Conservation (phyloP, 1,284 basidiomycete genomes). For the Fomitopsis palustris region DNA sequence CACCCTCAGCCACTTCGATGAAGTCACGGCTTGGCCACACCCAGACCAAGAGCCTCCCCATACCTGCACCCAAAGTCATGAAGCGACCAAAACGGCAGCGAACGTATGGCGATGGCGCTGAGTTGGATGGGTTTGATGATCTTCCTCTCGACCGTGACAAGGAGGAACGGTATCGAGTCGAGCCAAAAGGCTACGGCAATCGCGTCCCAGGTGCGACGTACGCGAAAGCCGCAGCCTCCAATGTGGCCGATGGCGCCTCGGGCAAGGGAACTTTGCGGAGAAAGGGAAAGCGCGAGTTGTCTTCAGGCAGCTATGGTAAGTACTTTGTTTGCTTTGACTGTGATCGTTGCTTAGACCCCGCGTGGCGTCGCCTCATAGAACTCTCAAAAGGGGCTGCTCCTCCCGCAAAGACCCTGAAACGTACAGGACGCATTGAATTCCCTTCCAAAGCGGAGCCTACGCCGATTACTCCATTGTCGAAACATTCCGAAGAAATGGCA, state of each 20-base stretch:
- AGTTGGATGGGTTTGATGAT: conserved; percentile 90
- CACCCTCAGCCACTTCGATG: conserved; percentile 41
- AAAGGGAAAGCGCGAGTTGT: conserved; percentile 35
- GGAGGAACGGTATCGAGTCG: conserved; percentile 67
- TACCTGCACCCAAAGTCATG: conserved; percentile 61
- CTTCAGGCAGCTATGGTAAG: conserved; percentile 30
- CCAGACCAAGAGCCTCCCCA: conserved; percentile 31
- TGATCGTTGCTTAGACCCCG: not conserved
- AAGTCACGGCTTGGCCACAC: conserved; percentile 21
- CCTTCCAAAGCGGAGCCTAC: conserved; percentile 21
- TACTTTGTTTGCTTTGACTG: not conserved
- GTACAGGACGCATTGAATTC: conserved; percentile 36
- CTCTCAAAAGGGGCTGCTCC: conserved; percentile 23
- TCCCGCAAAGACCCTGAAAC: conserved; percentile 38
- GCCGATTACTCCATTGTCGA: conserved; percentile 12
- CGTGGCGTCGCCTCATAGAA: conserved; percentile 12
- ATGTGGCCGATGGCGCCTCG: conserved; percentile 13
- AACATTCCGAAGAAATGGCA: conserved; percentile 29
- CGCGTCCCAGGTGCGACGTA: conserved; percentile 55
- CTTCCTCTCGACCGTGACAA: conserved; percentile 82
- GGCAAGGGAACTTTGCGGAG: conserved; percentile 54
- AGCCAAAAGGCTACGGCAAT: conserved; percentile 62
- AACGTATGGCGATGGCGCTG: conserved; percentile 89
- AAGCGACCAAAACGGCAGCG: conserved; percentile 70
- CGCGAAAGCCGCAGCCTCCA: conserved; percentile 36